Percentiles rank a stretch among this genome's conserved stretches.
Conservation (phyloP, 2,329 filamentous ascomycete species). For the Reticulascus tulasneorum region DNA sequence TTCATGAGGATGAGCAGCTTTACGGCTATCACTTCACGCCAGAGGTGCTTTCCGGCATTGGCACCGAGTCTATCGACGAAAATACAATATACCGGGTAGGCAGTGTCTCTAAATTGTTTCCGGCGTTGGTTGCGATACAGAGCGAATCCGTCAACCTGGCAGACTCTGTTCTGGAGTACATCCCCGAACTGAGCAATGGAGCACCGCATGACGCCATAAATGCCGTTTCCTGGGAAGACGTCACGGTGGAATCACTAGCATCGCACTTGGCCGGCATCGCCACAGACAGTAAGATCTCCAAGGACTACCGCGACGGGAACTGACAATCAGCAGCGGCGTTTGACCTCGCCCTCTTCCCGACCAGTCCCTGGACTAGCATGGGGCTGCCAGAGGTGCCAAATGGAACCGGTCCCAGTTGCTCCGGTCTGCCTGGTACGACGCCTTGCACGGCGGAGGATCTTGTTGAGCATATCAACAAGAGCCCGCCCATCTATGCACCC, state of each 20-base stretch:
- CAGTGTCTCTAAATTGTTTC: conserved; percentile 30
- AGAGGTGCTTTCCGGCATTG: conserved; percentile 10
- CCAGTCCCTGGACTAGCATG: conserved; percentile 1
- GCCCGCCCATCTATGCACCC: background rate
- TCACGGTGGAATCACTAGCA: conserved; percentile 18
- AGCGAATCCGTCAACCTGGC: conserved; percentile 17
- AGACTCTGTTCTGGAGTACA: conserved; percentile 19
- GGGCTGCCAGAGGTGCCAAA: conserved; percentile 9
- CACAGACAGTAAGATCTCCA: background rate
- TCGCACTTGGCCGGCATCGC: conserved; percentile 17
- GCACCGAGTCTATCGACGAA: conserved; percentile 21
- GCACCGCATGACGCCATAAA: conserved; percentile 3
- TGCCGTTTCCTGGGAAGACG: conserved; percentile 14
- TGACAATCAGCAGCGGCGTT: background rate
- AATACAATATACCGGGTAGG: conserved; percentile 32
- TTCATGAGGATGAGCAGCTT: conserved; percentile 32
- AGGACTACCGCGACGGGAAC: background rate
- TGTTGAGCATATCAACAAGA: background rate
- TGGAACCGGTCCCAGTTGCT: conserved; percentile 13
- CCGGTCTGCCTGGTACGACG: conserved; percentile 7
- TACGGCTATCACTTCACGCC: conserved; percentile 39
- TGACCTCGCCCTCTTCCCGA: background rate
- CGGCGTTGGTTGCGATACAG: conserved; percentile 19
- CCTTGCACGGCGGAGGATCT: conserved; percentile 5
- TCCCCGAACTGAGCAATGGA: conserved; percentile 19